phyloP scores from a whole-genome alignment of 2,329 filamentous ascomycete species.

The Aspergillus flavus region DNA sequence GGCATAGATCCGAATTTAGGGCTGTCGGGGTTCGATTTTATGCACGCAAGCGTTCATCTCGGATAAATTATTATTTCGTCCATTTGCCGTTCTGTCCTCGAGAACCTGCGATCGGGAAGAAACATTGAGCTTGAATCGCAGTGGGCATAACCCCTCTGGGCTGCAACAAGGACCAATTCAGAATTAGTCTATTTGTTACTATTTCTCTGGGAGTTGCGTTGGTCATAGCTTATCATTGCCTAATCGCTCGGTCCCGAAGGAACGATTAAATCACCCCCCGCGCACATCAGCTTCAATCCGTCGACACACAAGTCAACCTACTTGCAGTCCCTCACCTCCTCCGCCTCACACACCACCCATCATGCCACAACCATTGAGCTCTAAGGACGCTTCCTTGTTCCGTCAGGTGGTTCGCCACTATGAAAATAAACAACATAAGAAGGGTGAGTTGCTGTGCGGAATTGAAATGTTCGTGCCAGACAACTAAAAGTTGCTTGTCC shows the following conservation, averaged over 20 bases:
- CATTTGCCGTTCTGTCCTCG: constrained; percentile 2
- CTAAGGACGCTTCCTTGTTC: constrained; percentile 94
- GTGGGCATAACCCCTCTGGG: not conserved
- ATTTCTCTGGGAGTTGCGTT: not conserved
- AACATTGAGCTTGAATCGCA: not conserved
- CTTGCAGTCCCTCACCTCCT: constrained; percentile 14
- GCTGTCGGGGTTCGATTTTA: constrained; percentile 1
- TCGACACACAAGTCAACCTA: constrained; percentile 34
- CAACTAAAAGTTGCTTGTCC: constrained; percentile 22
- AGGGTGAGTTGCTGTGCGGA: constrained; percentile 51
- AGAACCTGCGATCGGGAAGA: not conserved
- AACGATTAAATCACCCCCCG: constrained; percentile 27
- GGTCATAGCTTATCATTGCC: constrained; percentile 24
- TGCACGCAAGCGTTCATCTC: constrained; percentile 14
- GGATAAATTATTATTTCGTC: constrained; percentile 17
- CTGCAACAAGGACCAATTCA: not conserved
- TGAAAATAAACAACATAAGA: constrained; percentile 98
- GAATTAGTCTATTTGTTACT: not conserved
- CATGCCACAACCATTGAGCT: constrained; percentile 54
- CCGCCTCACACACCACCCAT: constrained; percentile 36
- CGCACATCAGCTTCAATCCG: constrained; percentile 35
- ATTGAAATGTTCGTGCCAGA: constrained; percentile 15
- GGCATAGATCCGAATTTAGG: not conserved
- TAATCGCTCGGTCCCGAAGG: constrained; percentile 15
- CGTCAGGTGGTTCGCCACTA: constrained; percentile 93